Conservation (phyloP, 805 yeast species). For the Pichia pseudocactophila region DNA sequence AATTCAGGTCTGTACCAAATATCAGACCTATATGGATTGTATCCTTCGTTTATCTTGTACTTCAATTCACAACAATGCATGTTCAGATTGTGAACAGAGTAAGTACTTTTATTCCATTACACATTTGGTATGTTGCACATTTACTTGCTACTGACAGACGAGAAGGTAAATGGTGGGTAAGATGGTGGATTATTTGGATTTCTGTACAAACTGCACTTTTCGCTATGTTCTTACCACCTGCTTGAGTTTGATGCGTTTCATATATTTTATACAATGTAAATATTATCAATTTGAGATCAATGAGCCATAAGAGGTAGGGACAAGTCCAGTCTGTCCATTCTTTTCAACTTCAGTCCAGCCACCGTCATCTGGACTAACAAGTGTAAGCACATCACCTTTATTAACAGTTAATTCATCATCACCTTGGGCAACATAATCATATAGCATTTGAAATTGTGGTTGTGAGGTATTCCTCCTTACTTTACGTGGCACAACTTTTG, state of each 20-base stretch:
- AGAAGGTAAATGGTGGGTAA: slow-evolving; percentile 18
- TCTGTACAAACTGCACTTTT: slow-evolving; percentile 60
- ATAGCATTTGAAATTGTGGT: slow-evolving; percentile 57
- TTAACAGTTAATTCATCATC: slow-evolving; percentile 66
- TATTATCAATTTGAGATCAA: slow-evolving; percentile 8
- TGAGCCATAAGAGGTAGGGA: slow-evolving; percentile 71
- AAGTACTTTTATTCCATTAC: slow-evolving; percentile 66
- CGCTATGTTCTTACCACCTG: slow-evolving; percentile 82
- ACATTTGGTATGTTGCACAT: slow-evolving; percentile 58
- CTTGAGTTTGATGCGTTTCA: slow-evolving; percentile 35
- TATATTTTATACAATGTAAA: too few species aligned
- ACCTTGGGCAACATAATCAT: slow-evolving; percentile 69
- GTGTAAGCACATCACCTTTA: slow-evolving; percentile 65
- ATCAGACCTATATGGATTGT: slow-evolving; percentile 34
- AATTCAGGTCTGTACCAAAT: slow-evolving; percentile 24
- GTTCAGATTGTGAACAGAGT: slow-evolving; percentile 81
- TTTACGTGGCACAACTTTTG: slow-evolving; percentile 63
- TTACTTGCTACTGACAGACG: slow-evolving; percentile 1
- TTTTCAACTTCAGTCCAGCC: slow-evolving; percentile 96
- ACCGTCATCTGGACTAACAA: slow-evolving; percentile 65
- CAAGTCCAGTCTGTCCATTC: slow-evolving; percentile 54
- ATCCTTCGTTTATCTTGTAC: slow-evolving; percentile 35
- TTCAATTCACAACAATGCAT: slow-evolving; percentile 60
- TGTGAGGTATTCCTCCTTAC: slow-evolving; percentile 64
- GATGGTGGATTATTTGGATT: slow-evolving; percentile 52